Base-by-base conservation (phyloP, 306 rosid genomes). In the Medicago ruthenica region DNA sequence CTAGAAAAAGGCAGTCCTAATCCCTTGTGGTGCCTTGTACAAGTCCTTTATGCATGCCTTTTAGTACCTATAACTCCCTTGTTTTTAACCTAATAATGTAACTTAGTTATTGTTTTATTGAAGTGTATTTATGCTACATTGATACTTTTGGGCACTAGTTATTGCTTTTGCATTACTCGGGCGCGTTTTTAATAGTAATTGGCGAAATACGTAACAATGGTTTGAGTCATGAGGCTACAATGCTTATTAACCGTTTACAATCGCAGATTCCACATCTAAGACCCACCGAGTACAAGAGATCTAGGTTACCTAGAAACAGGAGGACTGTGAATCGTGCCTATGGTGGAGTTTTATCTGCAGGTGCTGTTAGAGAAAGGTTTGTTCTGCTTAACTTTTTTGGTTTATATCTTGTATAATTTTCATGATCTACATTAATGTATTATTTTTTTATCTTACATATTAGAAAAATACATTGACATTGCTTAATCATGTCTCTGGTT, bases 321-420 rank as follows among this genome's bases (percentile, higher is more conserved):
- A 88, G 96, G 86, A 90, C 96, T 41, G 90, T 88, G 18, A 90
- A 87, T 73, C 86, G 96, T 7, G 89, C 91, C n/a, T 90, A 90
- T 74, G 96, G 96, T 11, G 93, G 96, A 11, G 93, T 90, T 51
- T 76, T 90, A 42, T 90, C 91, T 4, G 91, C 91, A 61, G 76
- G 93, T 63, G 96, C 96, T 74, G 96, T 90, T 22, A 80, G 91
- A 71, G 96, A 90, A 80, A 90, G 96, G 96, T 90, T 64, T 84
- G 92, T 81, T 51, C 8, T 66, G 44, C 55, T 51, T 8, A 39
- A 57, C 15, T 50, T 20, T 24, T 27, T 0, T 10, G 11, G 22
- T 8, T 13, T 11, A 5, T 11, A 67, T 42, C 14, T 41, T 36
- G 8, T 20, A 9, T 18, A 15, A n/a, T 27, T 60, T 48, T 8